Percentiles rank a stretch among this genome's conserved stretches.
phyloP scores from a whole-genome alignment of 768 basidiomycete genomes.

The Pulveroboletus sp. region DNA sequence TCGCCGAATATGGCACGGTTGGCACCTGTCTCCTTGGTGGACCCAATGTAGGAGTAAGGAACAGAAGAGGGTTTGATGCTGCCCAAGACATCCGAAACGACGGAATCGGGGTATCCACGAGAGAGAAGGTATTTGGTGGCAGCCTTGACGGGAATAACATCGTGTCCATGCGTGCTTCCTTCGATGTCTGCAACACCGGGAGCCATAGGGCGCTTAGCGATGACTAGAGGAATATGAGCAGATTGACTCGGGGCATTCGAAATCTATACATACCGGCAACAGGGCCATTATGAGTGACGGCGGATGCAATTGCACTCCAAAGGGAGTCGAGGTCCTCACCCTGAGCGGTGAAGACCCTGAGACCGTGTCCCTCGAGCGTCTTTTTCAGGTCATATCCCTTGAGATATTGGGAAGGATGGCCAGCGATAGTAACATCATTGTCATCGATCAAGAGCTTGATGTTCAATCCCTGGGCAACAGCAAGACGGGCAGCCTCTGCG shows the following conservation, averaged over 20 bases:
- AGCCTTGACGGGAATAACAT: slow-evolving; percentile 77
- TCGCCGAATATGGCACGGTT: slow-evolving; percentile 84
- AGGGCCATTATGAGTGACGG: slow-evolving; percentile 64
- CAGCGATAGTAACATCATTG: slow-evolving; percentile 91
- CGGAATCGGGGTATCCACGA: slow-evolving; percentile 50
- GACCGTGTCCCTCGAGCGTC: slow-evolving; percentile 77
- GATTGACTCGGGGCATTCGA: neutral
- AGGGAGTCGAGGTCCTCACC: slow-evolving; percentile 80
- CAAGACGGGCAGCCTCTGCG: slow-evolving; percentile 83
- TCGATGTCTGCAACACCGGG: slow-evolving; percentile 70
- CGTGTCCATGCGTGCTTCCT: slow-evolving; percentile 77
- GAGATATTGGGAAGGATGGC: slow-evolving; percentile 83
- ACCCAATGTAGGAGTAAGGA: slow-evolving; percentile 64
- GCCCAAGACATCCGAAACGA: slow-evolving; percentile 50
- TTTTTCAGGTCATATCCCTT: slow-evolving; percentile 68
- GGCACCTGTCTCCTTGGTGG: slow-evolving; percentile 69
- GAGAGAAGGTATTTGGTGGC: slow-evolving; percentile 69
- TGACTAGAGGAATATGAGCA: slow-evolving; percentile 38
- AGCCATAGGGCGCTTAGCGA: slow-evolving; percentile 67
- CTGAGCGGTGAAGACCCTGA: slow-evolving; percentile 67
- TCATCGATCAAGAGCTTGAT: slow-evolving; percentile 86
- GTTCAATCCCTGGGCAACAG: slow-evolving; percentile 78
- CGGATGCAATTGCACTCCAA: slow-evolving; percentile 58
- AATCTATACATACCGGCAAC: slow-evolving; percentile 53
- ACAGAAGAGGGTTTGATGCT: slow-evolving; percentile 56